Evolutionary conservation across 305 asterid species (phyloP).

Genomic region (Petunia hybrid): DNA sequence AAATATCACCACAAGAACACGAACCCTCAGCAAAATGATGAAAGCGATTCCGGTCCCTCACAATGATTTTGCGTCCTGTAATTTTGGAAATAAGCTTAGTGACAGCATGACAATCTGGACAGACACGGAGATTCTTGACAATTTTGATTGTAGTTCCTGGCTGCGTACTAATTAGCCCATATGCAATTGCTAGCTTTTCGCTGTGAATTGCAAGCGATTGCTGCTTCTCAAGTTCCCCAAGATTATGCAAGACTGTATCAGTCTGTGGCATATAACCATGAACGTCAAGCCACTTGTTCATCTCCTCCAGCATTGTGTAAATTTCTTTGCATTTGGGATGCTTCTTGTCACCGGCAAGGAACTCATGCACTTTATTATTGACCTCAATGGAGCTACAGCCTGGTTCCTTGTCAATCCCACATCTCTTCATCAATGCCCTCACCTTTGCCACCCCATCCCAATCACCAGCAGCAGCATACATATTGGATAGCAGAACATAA

Average conservation of each 20-base stretch:
- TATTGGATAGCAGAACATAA: conserved; percentile 49
- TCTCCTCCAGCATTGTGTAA: conserved; percentile 45
- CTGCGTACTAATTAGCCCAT: conserved; percentile 46
- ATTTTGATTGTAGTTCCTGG: conserved; percentile 49
- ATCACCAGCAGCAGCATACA: conserved; percentile 45
- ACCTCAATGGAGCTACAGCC: conserved; percentile 54
- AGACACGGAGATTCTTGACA: conserved; percentile 50
- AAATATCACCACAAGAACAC: conserved; percentile 51
- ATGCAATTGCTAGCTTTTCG: conserved; percentile 50
- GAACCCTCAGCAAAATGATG: conserved; percentile 49
- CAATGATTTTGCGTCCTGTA: conserved; percentile 46
- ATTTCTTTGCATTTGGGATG: conserved; percentile 47
- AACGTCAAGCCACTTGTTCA: conserved; percentile 40
- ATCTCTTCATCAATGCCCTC: conserved; percentile 44
- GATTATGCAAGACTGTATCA: conserved; percentile 43
- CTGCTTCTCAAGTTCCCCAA: conserved; percentile 39
- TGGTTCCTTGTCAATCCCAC: conserved; percentile 46
- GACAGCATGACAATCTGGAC: conserved; percentile 50
- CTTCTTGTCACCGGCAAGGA: conserved; percentile 44
- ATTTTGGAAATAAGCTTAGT: conserved; percentile 48
- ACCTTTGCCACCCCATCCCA: conserved; percentile 48
- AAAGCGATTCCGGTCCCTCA: conserved; percentile 50
- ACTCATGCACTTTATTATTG: conserved; percentile 46
- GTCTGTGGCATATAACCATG: conserved; percentile 40
- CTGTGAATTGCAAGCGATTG: conserved; percentile 48